phyloP scores from a whole-genome alignment of 2,329 filamentous ascomycete species.

The Monilinia aucupariae region DNA sequence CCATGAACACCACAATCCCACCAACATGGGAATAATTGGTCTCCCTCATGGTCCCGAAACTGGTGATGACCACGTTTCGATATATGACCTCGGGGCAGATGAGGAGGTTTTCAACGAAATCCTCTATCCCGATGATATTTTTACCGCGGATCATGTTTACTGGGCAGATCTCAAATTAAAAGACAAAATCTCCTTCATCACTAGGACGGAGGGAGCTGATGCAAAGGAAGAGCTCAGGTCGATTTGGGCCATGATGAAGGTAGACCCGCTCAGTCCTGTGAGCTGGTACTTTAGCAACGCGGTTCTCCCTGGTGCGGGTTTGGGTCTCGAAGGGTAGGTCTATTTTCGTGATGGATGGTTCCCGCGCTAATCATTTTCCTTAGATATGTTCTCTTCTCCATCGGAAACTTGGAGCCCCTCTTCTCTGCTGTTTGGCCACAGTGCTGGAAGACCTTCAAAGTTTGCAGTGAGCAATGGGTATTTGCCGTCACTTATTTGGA shows the following conservation, averaged over 20 bases:
- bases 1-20: conserved; percentile 30
- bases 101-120: conserved; percentile 67
- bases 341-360: neutral
- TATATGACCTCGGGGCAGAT: conserved; percentile 38
- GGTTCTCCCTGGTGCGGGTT: conserved; percentile 84
- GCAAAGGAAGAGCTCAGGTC: conserved; percentile 58
- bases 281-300: conserved; percentile 84
- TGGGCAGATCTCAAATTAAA: conserved; percentile 79
- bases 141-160: conserved; percentile 76
- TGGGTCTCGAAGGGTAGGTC: conserved; percentile 73
- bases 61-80: conserved; percentile 29
- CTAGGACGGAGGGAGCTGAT: conserved; percentile 65
- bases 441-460: conserved; percentile 65
- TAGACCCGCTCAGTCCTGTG: conserved; percentile 78
- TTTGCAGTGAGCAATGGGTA: conserved; percentile 76
- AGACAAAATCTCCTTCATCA: conserved; percentile 70
- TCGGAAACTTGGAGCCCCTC: conserved; percentile 83
- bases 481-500: conserved; percentile 85
- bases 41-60: conserved; percentile 35
- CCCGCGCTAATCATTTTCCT: conserved; percentile 13
- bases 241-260: conserved; percentile 76
- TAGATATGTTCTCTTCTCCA: conserved; percentile 92
- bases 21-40: conserved; percentile 26
- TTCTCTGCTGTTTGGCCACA: conserved; percentile 68
- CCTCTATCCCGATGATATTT: conserved; percentile 83